These are phyloP conservation scores for Aspergillus sp. DNA, from an alignment of 2,329 filamentous ascomycete species.

Conservation along the genomic window DNA sequence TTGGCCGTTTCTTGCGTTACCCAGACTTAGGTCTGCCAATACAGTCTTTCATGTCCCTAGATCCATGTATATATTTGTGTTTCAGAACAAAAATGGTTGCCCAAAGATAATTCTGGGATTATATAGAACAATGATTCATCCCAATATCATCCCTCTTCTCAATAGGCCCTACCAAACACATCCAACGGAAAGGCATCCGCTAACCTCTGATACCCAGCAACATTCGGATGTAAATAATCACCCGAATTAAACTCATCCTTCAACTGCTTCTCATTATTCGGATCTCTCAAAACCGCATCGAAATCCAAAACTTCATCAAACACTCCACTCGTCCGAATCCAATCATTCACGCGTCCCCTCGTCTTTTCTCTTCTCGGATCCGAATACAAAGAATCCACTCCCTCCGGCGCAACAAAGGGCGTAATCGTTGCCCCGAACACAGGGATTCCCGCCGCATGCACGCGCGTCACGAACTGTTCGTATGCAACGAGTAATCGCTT, in stretches of 20 bases:
- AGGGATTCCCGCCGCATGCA: slow-evolving; percentile 55
- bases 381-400: slow-evolving; percentile 52
- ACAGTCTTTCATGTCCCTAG: too few relatives aligned
- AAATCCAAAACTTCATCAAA: slow-evolving; percentile 67
- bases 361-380: slow-evolving; percentile 56
- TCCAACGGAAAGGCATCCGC: slow-evolving; percentile 59
- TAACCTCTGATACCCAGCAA: slow-evolving; percentile 59
- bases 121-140: too few relatives aligned
- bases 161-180: not conserved
- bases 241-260: slow-evolving; percentile 56
- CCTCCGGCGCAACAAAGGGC: slow-evolving; percentile 52
- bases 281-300: slow-evolving; percentile 56
- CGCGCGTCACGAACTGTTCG: slow-evolving; percentile 55
- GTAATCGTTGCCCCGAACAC: slow-evolving; percentile 67
- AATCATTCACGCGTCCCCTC: slow-evolving; percentile 59
- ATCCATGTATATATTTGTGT: too few relatives aligned
- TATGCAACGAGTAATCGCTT: slow-evolving; percentile 58
- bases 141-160: too few relatives aligned
- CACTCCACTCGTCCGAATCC: slow-evolving; percentile 55
- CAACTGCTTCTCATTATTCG: slow-evolving; percentile 50
- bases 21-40: too few relatives aligned
- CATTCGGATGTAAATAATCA: slow-evolving; percentile 65
- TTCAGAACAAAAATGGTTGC: too few relatives aligned
- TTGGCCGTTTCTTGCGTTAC: too few relatives aligned
- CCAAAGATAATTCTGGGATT: too few relatives aligned